phyloP scores from a whole-genome alignment of 2,329 filamentous ascomycete genomes.

The Whalleya microplaca region DNA sequence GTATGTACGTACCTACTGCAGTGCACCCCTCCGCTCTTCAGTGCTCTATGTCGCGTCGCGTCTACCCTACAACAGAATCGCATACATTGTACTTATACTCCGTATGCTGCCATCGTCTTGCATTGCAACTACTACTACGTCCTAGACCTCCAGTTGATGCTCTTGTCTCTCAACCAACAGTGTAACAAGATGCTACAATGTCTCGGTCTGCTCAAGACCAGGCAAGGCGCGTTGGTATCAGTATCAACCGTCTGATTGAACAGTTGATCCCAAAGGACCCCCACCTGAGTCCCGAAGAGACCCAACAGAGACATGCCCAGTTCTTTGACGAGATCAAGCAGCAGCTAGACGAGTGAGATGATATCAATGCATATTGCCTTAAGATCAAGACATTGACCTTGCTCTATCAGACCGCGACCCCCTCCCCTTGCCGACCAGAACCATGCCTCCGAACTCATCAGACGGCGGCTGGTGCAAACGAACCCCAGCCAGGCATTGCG shows the following conservation, averaged over 20 bases:
- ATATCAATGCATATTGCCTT: not conserved
- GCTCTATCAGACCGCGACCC: constrained; percentile 47
- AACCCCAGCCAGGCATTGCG: constrained; percentile 78
- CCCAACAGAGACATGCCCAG: constrained; percentile 70
- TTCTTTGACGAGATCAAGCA: constrained; percentile 56
- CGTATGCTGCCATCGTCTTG: not conserved
- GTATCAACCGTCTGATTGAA: constrained; percentile 77
- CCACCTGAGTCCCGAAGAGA: constrained; percentile 67
- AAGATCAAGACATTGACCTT: constrained; percentile 7
- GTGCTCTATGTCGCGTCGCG: constrained; percentile 17
- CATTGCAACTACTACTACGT: not conserved
- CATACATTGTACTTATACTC: too few relatives aligned
- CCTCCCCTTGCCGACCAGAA: constrained; percentile 74
- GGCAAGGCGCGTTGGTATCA: constrained; percentile 72
- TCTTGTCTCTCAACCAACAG: not conserved
- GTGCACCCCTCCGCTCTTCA: too few relatives aligned
- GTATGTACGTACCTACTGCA: not conserved
- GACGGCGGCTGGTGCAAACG: constrained; percentile 79
- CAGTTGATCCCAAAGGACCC: constrained; percentile 71
- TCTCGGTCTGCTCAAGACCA: constrained; percentile 60
- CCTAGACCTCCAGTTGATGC: not conserved
- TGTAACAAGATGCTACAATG: constrained; percentile 47
- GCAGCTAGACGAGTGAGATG: constrained; percentile 54
- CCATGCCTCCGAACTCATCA: constrained; percentile 91
- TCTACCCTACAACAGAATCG: not conserved